Evolutionary conservation across 2,329 filamentous ascomycete genomes (phyloP).

Genomic region (Curvularia eragrostidis): DNA sequence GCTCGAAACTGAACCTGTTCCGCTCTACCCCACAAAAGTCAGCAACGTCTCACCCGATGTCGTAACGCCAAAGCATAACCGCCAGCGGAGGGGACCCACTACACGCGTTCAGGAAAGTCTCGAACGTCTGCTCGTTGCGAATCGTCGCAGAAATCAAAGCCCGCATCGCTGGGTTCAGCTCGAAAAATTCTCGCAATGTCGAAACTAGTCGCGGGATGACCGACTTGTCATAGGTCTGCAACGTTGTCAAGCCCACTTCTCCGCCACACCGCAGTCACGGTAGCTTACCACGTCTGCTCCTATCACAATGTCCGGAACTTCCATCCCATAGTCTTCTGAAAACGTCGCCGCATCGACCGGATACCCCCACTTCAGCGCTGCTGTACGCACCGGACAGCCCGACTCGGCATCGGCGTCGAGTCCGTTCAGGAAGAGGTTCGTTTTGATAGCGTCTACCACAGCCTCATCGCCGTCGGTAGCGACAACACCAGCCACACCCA

Average conservation of each 20-base stretch:
- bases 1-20: slow-evolving; percentile 46
- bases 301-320: slow-evolving; percentile 67
- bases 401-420: slow-evolving; percentile 58
- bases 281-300: slow-evolving; percentile 72
- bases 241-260: slow-evolving; percentile 24
- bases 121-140: slow-evolving; percentile 72
- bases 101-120: slow-evolving; percentile 67
- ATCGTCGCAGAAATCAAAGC: slow-evolving; percentile 75
- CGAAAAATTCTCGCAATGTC: slow-evolving; percentile 69
- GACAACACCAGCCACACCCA: slow-evolving; percentile 65
- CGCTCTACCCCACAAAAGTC: slow-evolving; percentile 50
- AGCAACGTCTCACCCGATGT: slow-evolving; percentile 36
- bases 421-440: slow-evolving; percentile 72
- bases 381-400: slow-evolving; percentile 52
- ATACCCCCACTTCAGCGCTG: slow-evolving; percentile 70
- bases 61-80: slow-evolving; percentile 25
- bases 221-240: slow-evolving; percentile 71
- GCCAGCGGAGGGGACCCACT: slow-evolving; percentile 51
- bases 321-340: slow-evolving; percentile 59
- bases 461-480: slow-evolving; percentile 78
- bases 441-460: slow-evolving; percentile 70
- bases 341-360: slow-evolving; percentile 65
- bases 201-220: slow-evolving; percentile 69
- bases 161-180: slow-evolving; percentile 61
- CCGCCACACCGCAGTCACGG: slow-evolving; percentile 14